Base-by-base conservation (phyloP, 179 eudicot species). In the Gypsophila paniculata region DNA sequence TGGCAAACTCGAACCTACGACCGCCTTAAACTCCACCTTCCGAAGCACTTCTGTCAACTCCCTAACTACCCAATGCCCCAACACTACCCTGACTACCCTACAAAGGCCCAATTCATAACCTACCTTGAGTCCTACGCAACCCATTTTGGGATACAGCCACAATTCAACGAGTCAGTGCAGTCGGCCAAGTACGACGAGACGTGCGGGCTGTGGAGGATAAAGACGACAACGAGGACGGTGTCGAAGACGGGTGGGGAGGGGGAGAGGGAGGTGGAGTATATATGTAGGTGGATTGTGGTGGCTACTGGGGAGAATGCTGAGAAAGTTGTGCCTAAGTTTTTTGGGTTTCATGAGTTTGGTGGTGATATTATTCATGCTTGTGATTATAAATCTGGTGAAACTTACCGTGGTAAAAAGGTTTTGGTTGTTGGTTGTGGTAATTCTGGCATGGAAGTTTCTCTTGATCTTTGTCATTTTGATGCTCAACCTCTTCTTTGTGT, bases 381-480 rank as follows among this genome's bases (percentile, higher is more conserved):
- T 76, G 99, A 90, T 6, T 95, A 91, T 29, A 92, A 82, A 61
- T 81, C 95, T 6, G 97, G 97, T 0, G 90, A 90, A 38, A 76
- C 55, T 18, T 95, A 82, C 22, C 22, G 74, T 8, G 97, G 91
- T 0, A 83, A 95, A 65, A 61, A 65, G 0, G 99, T 95, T 11
- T 66, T 92, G 48, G 99, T 95, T 0, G 91, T 95, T 25, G 99
- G 99, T 0, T 95, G 99, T 77, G 99, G 99, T 2, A 95, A 95
- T 75, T 95, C 99, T 0, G 99, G 97, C 77, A 92, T 95, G 99
- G 99, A 95, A 71, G 97, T 95, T 7, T 88, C 96, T 8, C 97
- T 95, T 61, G 99, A 95, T 85, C 96, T 95, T 75, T 90, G 89
- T 79, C 85, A 85, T 80, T 79, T 90, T 72, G 82, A 85, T 65